Conservation (phyloP, 257 asterid genomes). For the Nicotiana paniculata region DNA sequence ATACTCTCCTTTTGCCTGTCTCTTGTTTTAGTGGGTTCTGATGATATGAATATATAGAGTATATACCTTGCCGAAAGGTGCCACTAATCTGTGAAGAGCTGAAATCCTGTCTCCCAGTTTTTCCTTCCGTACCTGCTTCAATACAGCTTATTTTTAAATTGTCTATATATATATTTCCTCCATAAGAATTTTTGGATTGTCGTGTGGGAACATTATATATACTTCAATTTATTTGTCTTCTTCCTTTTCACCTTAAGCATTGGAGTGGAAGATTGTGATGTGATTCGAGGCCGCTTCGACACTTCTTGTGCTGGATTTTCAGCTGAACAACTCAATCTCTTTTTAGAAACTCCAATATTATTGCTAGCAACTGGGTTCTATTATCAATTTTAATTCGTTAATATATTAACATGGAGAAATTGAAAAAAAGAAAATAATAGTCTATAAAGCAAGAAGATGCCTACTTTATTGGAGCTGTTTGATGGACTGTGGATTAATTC, state of each 20-base stretch:
- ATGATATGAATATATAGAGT: neutral
- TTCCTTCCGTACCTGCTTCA: conserved; percentile 25
- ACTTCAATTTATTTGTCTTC: neutral
- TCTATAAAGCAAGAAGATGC: neutral
- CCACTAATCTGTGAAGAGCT: conserved; percentile 36
- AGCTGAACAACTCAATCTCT: neutral
- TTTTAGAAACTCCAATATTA: neutral
- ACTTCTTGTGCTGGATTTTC: neutral
- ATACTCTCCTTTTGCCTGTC: neutral
- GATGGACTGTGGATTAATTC: conserved; percentile 11
- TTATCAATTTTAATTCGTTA: neutral
- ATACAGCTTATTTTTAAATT: neutral
- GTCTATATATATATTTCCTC: neutral
- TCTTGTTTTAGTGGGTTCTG: conserved; percentile 15
- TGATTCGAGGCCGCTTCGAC: conserved; percentile 23
- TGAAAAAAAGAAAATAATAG: neutral
- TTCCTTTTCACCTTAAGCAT: conserved; percentile 15
- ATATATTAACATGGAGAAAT: neutral
- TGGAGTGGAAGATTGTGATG: conserved; percentile 17
- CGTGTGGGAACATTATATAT: neutral
- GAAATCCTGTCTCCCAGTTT: conserved; percentile 37
- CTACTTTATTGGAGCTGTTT: conserved; percentile 21
- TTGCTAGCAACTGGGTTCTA: neutral
- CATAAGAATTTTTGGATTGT: neutral
- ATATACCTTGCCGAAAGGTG: conserved; percentile 37